Evolutionary conservation across 345 rosid genomes (phyloP), one percentile per base, ranked within the genome.

Genomic region (Moricandia moricandioides): DNA sequence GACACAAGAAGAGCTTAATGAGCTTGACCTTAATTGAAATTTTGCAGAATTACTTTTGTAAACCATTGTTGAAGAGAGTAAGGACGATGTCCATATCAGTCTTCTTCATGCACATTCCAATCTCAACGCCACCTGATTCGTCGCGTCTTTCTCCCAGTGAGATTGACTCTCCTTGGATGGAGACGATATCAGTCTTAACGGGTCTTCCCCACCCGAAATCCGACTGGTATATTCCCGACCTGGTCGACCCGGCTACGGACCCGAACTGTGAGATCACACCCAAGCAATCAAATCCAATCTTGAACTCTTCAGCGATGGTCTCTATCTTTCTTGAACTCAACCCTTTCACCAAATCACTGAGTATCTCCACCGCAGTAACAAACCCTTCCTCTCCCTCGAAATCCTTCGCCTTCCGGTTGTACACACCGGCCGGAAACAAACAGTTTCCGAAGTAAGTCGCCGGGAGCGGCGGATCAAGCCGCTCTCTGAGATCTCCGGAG

Each of bases 181-280:
- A 68, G 3, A 40, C 8, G 8, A 73, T 7, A 39, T 67, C 78
- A 16, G 24, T 47, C 62, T 56, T 60, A 64, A 65, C 40, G 37
- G 81, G 78, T 55, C 2, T 72, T 24, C 81, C 77, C 81, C 80
- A 77, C 49, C 76, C 80, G 51, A 69, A 71, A 70, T 77, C 80
- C 37, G 64, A 1, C 57, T 58, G 66, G 74, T 78, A 78, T 3
- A 78, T 21, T 11, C 70, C 67, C 8, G 73, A 30, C 55, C 74
- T 74, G 59, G 26, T 52, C 21, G 78, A 78, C 43, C 74, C 74
- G n/a, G 82, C 82, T 40, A 78, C 51, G 0, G 63, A 1, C 21
- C 62, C 74, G 3, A 37, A n/a, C 40, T 67, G 70, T 35, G 80
- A 47, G 5, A 5, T 40, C 52, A 0, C 5, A 3, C 24, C 14